Conservation (phyloP, 2,329 filamentous ascomycete species). For the Emericellopsis cladophorae region DNA sequence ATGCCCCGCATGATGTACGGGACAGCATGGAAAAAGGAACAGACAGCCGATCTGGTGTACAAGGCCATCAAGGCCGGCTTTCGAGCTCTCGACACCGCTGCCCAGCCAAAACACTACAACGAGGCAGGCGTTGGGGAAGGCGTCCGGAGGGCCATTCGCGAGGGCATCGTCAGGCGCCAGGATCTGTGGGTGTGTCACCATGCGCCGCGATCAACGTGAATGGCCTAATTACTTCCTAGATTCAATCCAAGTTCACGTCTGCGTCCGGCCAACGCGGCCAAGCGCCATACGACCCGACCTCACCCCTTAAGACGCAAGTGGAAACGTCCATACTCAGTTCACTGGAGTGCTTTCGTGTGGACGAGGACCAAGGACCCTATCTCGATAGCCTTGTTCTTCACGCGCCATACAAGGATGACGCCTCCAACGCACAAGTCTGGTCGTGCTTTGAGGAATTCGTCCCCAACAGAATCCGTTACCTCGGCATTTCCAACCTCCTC, state of each 20-base stretch:
- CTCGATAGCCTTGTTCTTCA: constrained; percentile 68
- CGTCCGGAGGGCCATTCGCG: constrained; percentile 45
- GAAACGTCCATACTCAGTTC: constrained; percentile 55
- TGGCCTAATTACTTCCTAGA: constrained; percentile 20
- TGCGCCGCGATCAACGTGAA: too few relatives aligned
- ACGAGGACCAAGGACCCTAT: constrained; percentile 22
- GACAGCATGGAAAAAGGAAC: constrained; percentile 74
- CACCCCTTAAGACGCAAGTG: constrained; percentile 51
- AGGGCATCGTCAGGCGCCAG: constrained; percentile 39
- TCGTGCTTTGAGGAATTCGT: constrained; percentile 52
- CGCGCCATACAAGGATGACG: constrained; percentile 32
- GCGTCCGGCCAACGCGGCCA: constrained; percentile 45
- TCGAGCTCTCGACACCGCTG: constrained; percentile 63
- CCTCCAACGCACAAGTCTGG: constrained; percentile 53
- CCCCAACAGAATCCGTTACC: constrained; percentile 46
- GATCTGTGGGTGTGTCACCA: constrained; percentile 37
- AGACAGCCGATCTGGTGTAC: constrained; percentile 54
- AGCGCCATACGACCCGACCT: constrained; percentile 48
- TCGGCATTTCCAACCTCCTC: constrained; percentile 70
- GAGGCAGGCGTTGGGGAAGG: constrained; percentile 59
- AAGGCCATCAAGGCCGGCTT: constrained; percentile 58
- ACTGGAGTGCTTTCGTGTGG: constrained; percentile 44
- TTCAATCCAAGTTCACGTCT: constrained; percentile 78
- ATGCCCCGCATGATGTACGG: constrained; percentile 56
- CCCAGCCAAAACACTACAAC: constrained; percentile 66